Evolutionary conservation across 805 yeast species (phyloP).

Genomic region (Vanderwaltozyma yarrowii): DNA sequence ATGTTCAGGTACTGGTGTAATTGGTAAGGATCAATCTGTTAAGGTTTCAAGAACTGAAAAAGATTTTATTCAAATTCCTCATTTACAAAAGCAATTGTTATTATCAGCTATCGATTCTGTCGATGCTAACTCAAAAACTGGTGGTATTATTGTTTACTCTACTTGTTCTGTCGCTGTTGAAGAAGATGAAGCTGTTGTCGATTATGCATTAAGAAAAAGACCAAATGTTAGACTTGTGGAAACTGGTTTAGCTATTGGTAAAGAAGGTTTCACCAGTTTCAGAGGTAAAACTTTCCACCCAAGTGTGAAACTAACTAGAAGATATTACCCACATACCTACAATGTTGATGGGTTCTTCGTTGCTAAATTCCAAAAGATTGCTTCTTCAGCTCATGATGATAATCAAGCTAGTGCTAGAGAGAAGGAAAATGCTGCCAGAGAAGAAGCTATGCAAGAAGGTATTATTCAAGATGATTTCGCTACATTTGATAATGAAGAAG

Average conservation of each 20-base stretch:
- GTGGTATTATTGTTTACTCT: conserved; percentile 91
- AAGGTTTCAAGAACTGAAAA: conserved; percentile 89
- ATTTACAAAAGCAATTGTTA: conserved; percentile 86
- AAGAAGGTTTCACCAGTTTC: conserved; percentile 87
- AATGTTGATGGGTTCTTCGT: conserved; percentile 98
- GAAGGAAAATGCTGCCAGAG: conserved; percentile 71
- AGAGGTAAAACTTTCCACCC: conserved; percentile 88
- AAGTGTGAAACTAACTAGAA: conserved; percentile 68
- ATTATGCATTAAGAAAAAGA: conserved; percentile 90
- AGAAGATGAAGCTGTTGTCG: conserved; percentile 98
- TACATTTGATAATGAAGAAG: conserved; percentile 65
- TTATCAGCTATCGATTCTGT: conserved; percentile 96
- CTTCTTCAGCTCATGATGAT: conserved; percentile 74
- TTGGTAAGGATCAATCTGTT: conserved; percentile 92
- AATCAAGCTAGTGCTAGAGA: conserved; percentile 83
- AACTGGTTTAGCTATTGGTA: conserved; percentile 86
- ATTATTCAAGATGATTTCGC: conserved; percentile 83
- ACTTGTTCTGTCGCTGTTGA: conserved; percentile 98
- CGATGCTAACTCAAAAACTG: conserved; percentile 83
- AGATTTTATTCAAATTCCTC: conserved; percentile 94
- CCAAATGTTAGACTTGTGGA: conserved; percentile 94
- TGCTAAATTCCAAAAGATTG: conserved; percentile 89
- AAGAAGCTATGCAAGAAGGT: conserved; percentile 73
- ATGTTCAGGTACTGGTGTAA: conserved; percentile 99
- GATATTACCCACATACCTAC: conserved; percentile 97